A percentile compares a stretch with the other conserved stretches of the same genome.
Evolutionary conservation across 257 asterid genomes (phyloP).

Genomic region (Solanum lignicaule): DNA sequence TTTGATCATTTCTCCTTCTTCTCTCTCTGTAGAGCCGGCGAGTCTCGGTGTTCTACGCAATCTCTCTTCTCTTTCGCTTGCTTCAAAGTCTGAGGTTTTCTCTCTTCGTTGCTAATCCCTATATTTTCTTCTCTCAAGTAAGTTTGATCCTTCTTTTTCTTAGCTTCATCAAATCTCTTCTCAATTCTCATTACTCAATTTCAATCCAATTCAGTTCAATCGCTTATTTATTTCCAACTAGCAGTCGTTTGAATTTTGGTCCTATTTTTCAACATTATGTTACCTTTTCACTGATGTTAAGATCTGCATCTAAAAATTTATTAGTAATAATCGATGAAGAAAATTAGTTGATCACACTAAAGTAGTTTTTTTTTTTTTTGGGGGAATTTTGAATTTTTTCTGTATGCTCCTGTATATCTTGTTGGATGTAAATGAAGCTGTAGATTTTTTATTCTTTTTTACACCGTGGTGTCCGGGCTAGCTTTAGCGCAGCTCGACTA

Average conservation of each 20-base stretch:
- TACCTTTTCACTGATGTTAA: neutral
- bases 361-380: neutral
- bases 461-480: neutral
- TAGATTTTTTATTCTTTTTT: neutral
- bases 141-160: constrained; percentile 4
- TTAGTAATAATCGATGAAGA: neutral
- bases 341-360: neutral
- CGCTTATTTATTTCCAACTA: neutral
- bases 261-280: neutral
- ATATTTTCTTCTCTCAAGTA: constrained; percentile 22
- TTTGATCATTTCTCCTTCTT: neutral
- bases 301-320: neutral
- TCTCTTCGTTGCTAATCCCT: neutral
- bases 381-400: neutral
- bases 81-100: constrained; percentile 10
- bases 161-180: neutral
- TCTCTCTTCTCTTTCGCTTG: constrained; percentile 29
- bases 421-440: neutral
- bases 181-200: neutral
- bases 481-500: neutral
- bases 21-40: constrained; percentile 2
- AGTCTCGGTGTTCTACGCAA: constrained; percentile 39
- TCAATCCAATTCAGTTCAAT: neutral
- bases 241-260: neutral
- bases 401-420: neutral